Evolutionary conservation across 805 yeast genomes (phyloP).

Genomic region (Myxozyma sirexii): DNA sequence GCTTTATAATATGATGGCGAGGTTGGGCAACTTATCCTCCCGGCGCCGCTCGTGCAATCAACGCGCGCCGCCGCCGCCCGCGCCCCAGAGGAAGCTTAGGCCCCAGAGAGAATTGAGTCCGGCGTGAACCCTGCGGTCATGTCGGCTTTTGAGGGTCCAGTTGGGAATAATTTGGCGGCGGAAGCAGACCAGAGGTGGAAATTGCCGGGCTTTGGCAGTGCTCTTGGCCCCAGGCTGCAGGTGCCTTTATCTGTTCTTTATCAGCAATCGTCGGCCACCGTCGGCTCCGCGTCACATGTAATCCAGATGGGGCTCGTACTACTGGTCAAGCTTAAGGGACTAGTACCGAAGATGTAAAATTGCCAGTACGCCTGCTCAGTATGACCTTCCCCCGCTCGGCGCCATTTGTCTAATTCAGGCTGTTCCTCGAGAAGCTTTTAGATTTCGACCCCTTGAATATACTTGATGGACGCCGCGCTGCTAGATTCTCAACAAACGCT

Average conservation of each 20-base stretch:
- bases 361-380: not conserved
- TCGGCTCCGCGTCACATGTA: conserved; percentile 1
- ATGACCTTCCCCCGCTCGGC: not conserved
- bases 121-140: not conserved
- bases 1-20: not conserved
- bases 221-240: not conserved
- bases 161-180: not conserved
- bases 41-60: not conserved
- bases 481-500: conserved; percentile 6
- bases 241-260: too few relatives aligned
- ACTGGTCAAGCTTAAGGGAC: not conserved
- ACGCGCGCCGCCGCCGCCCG: conserved; percentile 16
- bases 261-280: not conserved
- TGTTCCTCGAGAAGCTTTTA: not conserved
- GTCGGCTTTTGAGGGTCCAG: not conserved
- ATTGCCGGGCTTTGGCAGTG: too few relatives aligned
- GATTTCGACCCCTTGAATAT: not conserved
- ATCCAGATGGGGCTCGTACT: not conserved
- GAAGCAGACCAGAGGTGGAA: not conserved
- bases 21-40: not conserved
- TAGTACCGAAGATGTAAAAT: not conserved
- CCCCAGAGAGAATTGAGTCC: not conserved
- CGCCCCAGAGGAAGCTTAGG: conserved; percentile 2
- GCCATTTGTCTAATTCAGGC: not conserved
- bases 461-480: conserved; percentile 11